Percentiles rank a stretch among this genome's conserved stretches.
Conservation (phyloP, 352 stramenopile genomes). For the Thalassiosira hispida region DNA sequence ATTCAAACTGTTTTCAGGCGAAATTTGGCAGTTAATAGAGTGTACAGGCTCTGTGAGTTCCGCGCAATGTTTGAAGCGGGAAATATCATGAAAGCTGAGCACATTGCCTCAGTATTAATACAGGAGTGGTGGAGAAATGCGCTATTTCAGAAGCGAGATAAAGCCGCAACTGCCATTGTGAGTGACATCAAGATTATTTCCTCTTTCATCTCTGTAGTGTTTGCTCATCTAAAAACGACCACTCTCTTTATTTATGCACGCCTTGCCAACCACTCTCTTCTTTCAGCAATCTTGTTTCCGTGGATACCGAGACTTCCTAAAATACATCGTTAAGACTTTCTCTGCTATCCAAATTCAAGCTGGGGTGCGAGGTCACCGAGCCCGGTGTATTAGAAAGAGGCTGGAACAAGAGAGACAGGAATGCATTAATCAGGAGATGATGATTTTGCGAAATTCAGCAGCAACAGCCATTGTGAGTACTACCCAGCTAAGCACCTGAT, state of each 20-base stretch:
- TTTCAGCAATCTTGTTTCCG: constrained; percentile 35
- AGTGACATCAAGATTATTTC: constrained; percentile 12
- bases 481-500: too few species aligned
- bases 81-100: constrained; percentile 34
- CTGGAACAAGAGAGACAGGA: constrained; percentile 5
- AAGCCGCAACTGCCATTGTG: constrained; percentile 32
- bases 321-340: constrained; percentile 34
- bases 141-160: background rate
- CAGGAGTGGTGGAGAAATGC: constrained; percentile 24
- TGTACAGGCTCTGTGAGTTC: background rate
- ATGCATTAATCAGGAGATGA: background rate
- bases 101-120: background rate
- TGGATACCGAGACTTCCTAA: constrained; percentile 38
- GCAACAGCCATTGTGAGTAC: constrained; percentile 21
- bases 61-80: constrained; percentile 13
- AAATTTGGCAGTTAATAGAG: constrained; percentile 3
- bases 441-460: constrained; percentile 1
- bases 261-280: background rate
- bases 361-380: constrained; percentile 15
- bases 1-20: constrained; percentile 31
- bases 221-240: constrained; percentile 1
- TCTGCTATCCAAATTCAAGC: constrained; percentile 47
- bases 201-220: background rate
- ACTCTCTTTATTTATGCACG: background rate
- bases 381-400: background rate